These are phyloP conservation scores for Pichia thaimueangensis DNA, from an alignment of 805 yeast species.

Conservation along the genomic window DNA sequence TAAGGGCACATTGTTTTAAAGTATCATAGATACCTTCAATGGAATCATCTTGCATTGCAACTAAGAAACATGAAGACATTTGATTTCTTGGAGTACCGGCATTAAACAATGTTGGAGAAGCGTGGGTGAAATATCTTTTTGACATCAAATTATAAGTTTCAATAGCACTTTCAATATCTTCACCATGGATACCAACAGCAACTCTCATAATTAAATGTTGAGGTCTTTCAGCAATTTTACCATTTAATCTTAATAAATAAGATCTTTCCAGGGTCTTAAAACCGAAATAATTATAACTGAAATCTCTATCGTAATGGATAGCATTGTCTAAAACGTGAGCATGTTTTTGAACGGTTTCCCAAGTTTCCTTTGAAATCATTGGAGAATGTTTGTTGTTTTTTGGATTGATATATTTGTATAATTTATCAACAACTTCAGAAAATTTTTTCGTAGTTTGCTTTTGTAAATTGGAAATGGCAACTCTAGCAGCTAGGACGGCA, in stretches of 20 bases:
- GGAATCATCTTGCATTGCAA: constrained; percentile 59
- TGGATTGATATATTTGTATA: constrained; percentile 77
- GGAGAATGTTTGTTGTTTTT: constrained; percentile 62
- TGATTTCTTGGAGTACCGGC: constrained; percentile 57
- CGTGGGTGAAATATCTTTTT: constrained; percentile 52
- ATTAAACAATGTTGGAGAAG: constrained; percentile 56
- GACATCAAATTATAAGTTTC: constrained; percentile 58
- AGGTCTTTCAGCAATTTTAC: constrained; percentile 55
- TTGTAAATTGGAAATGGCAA: constrained; percentile 90
- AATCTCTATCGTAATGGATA: constrained; percentile 65
- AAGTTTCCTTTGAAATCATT: constrained; percentile 63
- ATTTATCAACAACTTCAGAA: constrained; percentile 65
- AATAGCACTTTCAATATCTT: constrained; percentile 43
- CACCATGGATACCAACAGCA: constrained; percentile 54
- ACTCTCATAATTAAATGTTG: constrained; percentile 60
- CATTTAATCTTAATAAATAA: constrained; percentile 46
- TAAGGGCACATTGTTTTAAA: constrained; percentile 53
- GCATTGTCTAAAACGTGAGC: constrained; percentile 65
- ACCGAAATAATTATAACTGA: constrained; percentile 52
- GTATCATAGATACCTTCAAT: constrained; percentile 60
- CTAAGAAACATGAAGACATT: constrained; percentile 58
- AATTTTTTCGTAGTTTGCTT: constrained; percentile 88
- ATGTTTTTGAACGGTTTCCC: constrained; percentile 55
- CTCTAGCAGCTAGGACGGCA: constrained; percentile 90
- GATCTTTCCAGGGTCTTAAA: constrained; percentile 58